phyloP scores from a whole-genome alignment of 148 eudicot species.

The Talinum fruticosum region DNA sequence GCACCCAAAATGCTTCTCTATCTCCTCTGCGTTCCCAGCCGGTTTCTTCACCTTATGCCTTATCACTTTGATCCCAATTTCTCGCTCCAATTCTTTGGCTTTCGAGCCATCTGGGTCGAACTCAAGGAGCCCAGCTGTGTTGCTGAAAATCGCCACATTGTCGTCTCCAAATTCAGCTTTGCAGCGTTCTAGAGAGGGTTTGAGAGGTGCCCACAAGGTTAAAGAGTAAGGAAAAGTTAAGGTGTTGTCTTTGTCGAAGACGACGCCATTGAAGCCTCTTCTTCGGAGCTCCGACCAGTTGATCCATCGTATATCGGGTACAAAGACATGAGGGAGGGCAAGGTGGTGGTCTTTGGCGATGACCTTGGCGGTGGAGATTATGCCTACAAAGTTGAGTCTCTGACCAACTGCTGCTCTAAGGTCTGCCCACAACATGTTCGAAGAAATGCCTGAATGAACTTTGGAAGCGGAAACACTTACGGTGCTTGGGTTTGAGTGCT shows the following conservation, averaged over 20 bases:
- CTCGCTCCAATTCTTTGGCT: conserved; percentile 19
- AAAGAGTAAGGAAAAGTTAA: conserved; percentile 13
- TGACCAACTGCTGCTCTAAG: conserved; percentile 18
- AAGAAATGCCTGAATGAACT: conserved; percentile 20
- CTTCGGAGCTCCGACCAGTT: conserved; percentile 22
- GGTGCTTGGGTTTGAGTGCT: not conserved
- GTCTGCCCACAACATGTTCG: conserved; percentile 25
- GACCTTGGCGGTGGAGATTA: conserved; percentile 14
- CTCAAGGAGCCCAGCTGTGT: conserved; percentile 11
- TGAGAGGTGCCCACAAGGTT: conserved; percentile 20
- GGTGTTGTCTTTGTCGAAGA: conserved; percentile 25
- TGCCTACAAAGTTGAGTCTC: conserved; percentile 16
- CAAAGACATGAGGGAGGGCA: conserved; percentile 5
- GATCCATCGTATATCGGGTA: conserved; percentile 10
- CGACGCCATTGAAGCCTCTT: conserved; percentile 20
- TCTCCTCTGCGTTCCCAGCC: conserved; percentile 69
- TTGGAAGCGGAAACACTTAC: not conserved
- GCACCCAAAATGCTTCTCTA: conserved; percentile 71
- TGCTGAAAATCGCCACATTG: conserved; percentile 20
- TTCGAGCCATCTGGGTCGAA: conserved; percentile 19
- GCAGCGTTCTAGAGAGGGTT: conserved; percentile 14
- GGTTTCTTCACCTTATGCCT: conserved; percentile 84
- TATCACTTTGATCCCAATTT: conserved; percentile 68
- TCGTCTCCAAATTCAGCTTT: conserved; percentile 20
- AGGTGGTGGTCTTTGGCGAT: conserved; percentile 10